Conservation (phyloP, 2,329 filamentous ascomycete genomes). For the Cladosporium sp. region DNA sequence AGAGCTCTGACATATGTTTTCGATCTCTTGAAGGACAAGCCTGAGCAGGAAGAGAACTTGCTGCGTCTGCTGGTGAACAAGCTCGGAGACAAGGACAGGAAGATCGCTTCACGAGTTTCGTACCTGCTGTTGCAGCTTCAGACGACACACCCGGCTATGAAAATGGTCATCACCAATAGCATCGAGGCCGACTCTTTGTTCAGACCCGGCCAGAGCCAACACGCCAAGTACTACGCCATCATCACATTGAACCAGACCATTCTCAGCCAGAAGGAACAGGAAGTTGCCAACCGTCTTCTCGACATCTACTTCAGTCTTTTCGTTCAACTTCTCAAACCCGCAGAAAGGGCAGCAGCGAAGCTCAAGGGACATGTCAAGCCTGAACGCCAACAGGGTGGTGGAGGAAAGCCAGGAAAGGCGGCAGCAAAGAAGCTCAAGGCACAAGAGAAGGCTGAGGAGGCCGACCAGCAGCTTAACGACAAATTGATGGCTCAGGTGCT, state of each 20-base stretch:
- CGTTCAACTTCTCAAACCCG: slow-evolving; percentile 73
- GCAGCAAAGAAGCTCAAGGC: slow-evolving; percentile 51
- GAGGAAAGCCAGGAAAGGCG: slow-evolving; percentile 56
- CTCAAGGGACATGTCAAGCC: slow-evolving; percentile 36
- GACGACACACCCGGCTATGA: slow-evolving; percentile 90
- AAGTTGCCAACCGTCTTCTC: slow-evolving; percentile 76
- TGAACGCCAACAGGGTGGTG: slow-evolving; percentile 53
- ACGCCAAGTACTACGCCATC: slow-evolving; percentile 92
- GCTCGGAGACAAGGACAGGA: slow-evolving; percentile 90
- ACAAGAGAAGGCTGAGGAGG: slow-evolving; percentile 41
- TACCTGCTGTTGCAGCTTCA: slow-evolving; percentile 92
- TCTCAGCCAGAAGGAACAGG: slow-evolving; percentile 78
- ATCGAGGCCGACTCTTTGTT: slow-evolving; percentile 89
- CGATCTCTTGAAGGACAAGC: slow-evolving; percentile 89
- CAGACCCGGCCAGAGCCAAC: slow-evolving; percentile 79
- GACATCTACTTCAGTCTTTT: slow-evolving; percentile 94
- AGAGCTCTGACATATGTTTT: slow-evolving; percentile 89
- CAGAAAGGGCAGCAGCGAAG: slow-evolving; percentile 34
- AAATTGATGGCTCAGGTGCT: slow-evolving; percentile 91
- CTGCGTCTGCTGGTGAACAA: slow-evolving; percentile 93
- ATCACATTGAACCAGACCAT: slow-evolving; percentile 98
- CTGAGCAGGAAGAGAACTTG: slow-evolving; percentile 94
- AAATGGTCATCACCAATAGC: slow-evolving; percentile 77
- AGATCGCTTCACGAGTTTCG: slow-evolving; percentile 90
- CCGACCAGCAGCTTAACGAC: slow-evolving; percentile 69